Conservation (phyloP, 805 yeast genomes). For the Isabelozyma heimii region DNA sequence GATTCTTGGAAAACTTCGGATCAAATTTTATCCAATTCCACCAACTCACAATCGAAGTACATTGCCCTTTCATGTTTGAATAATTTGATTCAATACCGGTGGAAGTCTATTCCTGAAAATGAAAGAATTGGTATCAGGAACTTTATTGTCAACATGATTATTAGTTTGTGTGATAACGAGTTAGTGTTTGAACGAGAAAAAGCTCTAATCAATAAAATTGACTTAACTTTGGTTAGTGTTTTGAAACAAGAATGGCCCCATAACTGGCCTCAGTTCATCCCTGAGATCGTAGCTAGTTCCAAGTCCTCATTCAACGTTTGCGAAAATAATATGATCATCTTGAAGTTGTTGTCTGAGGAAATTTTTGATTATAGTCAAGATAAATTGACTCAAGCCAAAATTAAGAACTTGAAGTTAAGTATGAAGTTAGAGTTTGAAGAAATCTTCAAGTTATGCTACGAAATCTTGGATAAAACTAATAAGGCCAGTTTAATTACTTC, state of each 20-base stretch:
- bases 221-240: constrained; percentile 88
- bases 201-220: constrained; percentile 87
- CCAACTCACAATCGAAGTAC: constrained; percentile 84
- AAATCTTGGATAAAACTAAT: constrained; percentile 86
- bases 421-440: constrained; percentile 90
- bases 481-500: constrained; percentile 81
- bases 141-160: constrained; percentile 90
- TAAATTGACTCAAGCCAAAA: constrained; percentile 95
- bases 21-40: constrained; percentile 73
- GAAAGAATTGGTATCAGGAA: constrained; percentile 93
- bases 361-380: constrained; percentile 95
- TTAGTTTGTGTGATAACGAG: constrained; percentile 85
- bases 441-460: constrained; percentile 89
- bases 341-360: constrained; percentile 88
- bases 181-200: constrained; percentile 65
- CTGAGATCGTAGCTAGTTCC: constrained; percentile 84
- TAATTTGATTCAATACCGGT: constrained; percentile 82
- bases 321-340: constrained; percentile 94
- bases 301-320: constrained; percentile 88
- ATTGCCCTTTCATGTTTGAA: constrained; percentile 89
- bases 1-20: constrained; percentile 96
- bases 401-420: constrained; percentile 73
- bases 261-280: constrained; percentile 96
- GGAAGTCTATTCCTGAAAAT: constrained; percentile 88
- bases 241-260: constrained; percentile 99